Base-by-base conservation (phyloP, 2,329 filamentous ascomycete species). In the Arthroderma sp. region DNA sequence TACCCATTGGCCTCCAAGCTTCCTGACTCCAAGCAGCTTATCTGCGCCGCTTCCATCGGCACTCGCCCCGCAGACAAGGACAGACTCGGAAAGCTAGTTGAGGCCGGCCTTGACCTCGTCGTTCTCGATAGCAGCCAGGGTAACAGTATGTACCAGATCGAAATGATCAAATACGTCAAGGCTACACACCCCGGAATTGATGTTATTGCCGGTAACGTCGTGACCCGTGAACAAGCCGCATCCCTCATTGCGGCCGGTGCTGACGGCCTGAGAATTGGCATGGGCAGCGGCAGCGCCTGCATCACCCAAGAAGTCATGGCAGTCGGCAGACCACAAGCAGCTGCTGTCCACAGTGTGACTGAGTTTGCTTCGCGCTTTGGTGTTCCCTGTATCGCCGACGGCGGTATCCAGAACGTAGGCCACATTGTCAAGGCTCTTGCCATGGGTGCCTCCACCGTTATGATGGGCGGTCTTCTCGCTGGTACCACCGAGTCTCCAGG, bases 271-370 rank as follows among this genome's bases (percentile, higher is more conserved):
- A 88, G 93, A 71, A 98, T 98, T 70, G 93, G 93, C 71, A 98
- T 98, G 93, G 93, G 93, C 65, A 95, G 89, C 70, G 93, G 93
- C 69, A 95, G 88, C 69, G 93, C 93, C 69, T 98, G 93, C 76
- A 98, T 98, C 67, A 98, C 93, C 58, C 93, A 98, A 76, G 93
- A 98, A 77, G 94, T 98, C 70, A 98, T 98, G 93, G 93, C 93
- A 65, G 91, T 98, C 54, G 93, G 94, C 60, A 87, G 93, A 67
- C 93, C 93, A 58, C 93, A 98, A 76, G 93, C 94, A 43, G 88
- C 91, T 28, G 85, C 93, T 44, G 91, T 98, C 60, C 90, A 87
- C 79, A 88, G 85, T 65, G 93, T 98, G 66, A 85, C 88, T 67
- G 79, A 83, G 56, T 98, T 98, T 67, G 91, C 93, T 55, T 87